Evolutionary conservation across 1,139 yeast genomes (phyloP).

Genomic region (Pichia sp.): DNA sequence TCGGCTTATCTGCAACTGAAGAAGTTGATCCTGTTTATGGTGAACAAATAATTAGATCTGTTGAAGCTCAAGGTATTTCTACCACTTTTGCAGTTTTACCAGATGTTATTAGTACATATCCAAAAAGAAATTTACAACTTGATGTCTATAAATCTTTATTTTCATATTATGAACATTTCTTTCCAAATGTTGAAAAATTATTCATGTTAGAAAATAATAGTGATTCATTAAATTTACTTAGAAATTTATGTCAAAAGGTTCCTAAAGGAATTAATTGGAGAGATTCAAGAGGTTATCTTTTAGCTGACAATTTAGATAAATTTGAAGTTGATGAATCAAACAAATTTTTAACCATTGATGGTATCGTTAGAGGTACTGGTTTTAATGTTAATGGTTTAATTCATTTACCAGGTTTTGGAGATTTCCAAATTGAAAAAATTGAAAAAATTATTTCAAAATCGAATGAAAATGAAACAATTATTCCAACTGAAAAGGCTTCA

Average conservation of each 20-base stretch:
- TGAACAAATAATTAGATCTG: constrained; percentile 80
- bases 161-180: constrained; percentile 82
- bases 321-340: constrained; percentile 32
- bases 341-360: constrained; percentile 55
- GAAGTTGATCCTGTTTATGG: constrained; percentile 80
- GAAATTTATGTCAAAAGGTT: constrained; percentile 75
- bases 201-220: constrained; percentile 62
- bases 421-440: constrained; percentile 68
- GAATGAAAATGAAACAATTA: constrained; percentile 30
- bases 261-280: constrained; percentile 90
- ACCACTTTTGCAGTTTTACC: constrained; percentile 76
- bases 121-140: constrained; percentile 68
- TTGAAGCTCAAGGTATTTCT: constrained; percentile 90
- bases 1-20: constrained; percentile 76
- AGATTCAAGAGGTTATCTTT: constrained; percentile 79
- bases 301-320: constrained; percentile 62
- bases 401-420: constrained; percentile 88
- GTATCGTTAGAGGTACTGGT: constrained; percentile 82
- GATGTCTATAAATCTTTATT: constrained; percentile 77
- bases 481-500: constrained; percentile 56
- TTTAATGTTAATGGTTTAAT: constrained; percentile 70
- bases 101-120: constrained; percentile 60
- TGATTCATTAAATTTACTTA: constrained; percentile 65
- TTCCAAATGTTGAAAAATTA: constrained; percentile 77
- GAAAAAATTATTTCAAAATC: constrained; percentile 38